These are phyloP conservation scores for Suhomyces pyralidae DNA, from an alignment of 805 yeast genomes.

Conservation along the genomic window DNA sequence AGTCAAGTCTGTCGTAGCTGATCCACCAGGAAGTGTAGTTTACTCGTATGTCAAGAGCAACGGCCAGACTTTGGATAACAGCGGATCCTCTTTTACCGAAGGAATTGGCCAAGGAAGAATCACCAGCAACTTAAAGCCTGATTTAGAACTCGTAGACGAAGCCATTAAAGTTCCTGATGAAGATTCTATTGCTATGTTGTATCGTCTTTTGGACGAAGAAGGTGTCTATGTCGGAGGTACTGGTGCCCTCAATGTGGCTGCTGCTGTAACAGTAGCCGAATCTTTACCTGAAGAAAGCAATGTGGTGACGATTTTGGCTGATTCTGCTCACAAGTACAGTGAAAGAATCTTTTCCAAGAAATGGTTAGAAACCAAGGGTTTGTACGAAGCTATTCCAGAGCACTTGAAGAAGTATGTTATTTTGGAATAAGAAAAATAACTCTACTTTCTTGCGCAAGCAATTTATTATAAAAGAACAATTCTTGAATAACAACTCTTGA, in stretches of 20 bases:
- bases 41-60: slow-evolving; percentile 73
- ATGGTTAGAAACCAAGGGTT: slow-evolving; percentile 72
- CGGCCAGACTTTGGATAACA: slow-evolving; percentile 64
- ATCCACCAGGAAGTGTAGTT: slow-evolving; percentile 90
- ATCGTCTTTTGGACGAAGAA: slow-evolving; percentile 79
- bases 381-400: slow-evolving; percentile 66
- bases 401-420: slow-evolving; percentile 64
- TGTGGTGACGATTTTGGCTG: slow-evolving; percentile 86
- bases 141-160: slow-evolving; percentile 71
- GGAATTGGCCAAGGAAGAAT: slow-evolving; percentile 96
- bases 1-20: slow-evolving; percentile 71
- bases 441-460: background rate
- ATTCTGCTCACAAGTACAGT: slow-evolving; percentile 86
- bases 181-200: slow-evolving; percentile 79
- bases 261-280: slow-evolving; percentile 77
- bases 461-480: background rate
- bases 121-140: slow-evolving; percentile 75
- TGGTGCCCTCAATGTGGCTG: slow-evolving; percentile 85
- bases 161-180: slow-evolving; percentile 78
- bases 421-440: slow-evolving; percentile 21
- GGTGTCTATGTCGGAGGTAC: slow-evolving; percentile 92
- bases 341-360: slow-evolving; percentile 72
- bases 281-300: slow-evolving; percentile 73
- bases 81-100: slow-evolving; percentile 88
- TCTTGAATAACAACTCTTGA: no score